phyloP scores from a whole-genome alignment of 2,329 filamentous ascomycete genomes.

The Didymella keratinophila region DNA sequence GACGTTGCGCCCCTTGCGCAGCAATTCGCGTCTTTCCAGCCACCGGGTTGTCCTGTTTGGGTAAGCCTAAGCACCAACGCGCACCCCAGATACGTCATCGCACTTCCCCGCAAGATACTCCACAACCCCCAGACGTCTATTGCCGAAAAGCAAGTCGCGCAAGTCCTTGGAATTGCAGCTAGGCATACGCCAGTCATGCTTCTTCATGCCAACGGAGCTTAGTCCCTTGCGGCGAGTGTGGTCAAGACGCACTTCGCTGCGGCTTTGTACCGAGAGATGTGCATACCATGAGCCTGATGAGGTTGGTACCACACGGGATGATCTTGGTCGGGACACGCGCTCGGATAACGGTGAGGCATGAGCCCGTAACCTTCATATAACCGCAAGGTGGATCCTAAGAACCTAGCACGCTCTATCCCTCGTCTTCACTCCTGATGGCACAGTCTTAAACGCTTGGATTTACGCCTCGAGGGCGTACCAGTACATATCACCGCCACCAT shows the following conservation, averaged over 20 bases:
- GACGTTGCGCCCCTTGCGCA: neutral
- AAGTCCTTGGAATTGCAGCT: neutral
- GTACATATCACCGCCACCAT: constrained; percentile 16
- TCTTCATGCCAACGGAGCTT: constrained; percentile 2
- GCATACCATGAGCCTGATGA: neutral
- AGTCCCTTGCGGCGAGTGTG: neutral
- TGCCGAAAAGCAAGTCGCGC: neutral
- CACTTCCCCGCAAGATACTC: neutral
- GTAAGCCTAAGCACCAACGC: neutral
- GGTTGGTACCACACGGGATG: constrained; percentile 8
- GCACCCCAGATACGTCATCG: neutral
- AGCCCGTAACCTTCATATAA: constrained; percentile 6
- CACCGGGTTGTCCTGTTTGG: neutral
- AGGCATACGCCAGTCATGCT: neutral
- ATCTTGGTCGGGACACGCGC: neutral
- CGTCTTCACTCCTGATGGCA: neutral
- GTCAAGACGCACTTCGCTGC: neutral
- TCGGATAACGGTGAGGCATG: neutral
- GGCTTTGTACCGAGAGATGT: constrained; percentile 5
- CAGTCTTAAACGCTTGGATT: neutral
- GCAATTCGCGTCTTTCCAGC: neutral
- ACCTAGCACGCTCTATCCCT: neutral
- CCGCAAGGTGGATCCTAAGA: neutral
- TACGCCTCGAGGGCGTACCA: neutral
- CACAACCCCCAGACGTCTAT: neutral